Base-by-base conservation (phyloP, 306 rosid species). In the Delonix regia region DNA sequence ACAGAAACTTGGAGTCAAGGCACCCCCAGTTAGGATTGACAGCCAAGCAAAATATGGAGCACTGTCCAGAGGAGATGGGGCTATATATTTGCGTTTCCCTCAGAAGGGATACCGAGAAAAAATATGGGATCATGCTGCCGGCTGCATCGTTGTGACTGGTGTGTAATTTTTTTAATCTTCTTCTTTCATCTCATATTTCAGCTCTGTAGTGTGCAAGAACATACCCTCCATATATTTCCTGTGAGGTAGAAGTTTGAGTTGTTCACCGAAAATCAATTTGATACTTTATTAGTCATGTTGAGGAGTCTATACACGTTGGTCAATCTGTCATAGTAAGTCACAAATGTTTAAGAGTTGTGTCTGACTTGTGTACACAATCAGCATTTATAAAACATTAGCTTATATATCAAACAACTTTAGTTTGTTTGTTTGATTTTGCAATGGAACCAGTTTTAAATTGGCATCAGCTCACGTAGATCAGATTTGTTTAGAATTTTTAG, bases 91-190 rank as follows among this genome's bases (percentile, higher is more conserved):
- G 80, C 97, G 99, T 52, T 94, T 92, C 36, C 97, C 99, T 78
- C 89, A 82, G 83, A 86, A 81, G 84, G 99, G 97, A 57, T 94
- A 94, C 82, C 89, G 94, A 18, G 99, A 94, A 84, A 94, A 94
- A 85, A 92, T 94, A 82, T 94, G 97, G 99, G 99, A 94, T 80
- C 99, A 94, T 83, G 99, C 99, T 76, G 99, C 99, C 71, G 99
- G 99, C 53, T 80, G 82, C 86, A 92, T 92, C 62, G 97, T 94
- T 71, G 99, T 94, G 67, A 94, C 77, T 19, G 98, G 98, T 94
- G 22, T 21, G 84, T 73, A 49, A 42, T 63, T 65, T 55, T 53
- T 47, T n/a, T 49, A 25, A 42, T 38, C 67, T n/a, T 55, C 73
- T 74, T 21, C 56, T 74, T 74, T 47, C 19, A 0, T 49, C 62